Conservation (phyloP, 192 early-diverging fungal genomes). For the Coemansia sp. region DNA sequence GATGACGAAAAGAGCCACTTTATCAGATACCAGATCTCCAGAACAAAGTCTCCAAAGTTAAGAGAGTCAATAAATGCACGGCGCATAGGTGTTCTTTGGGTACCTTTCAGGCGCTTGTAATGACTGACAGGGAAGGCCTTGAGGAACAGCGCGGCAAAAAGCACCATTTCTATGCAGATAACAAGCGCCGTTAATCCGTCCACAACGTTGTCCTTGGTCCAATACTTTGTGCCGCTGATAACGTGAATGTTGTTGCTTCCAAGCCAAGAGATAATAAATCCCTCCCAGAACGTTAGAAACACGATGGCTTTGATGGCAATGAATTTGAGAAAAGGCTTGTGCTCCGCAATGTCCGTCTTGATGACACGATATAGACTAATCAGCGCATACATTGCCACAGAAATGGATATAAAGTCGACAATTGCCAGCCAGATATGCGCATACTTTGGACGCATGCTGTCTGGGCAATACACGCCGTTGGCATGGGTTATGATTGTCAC, state of each 20-base stretch:
- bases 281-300: slow-evolving; percentile 68
- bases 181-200: slow-evolving; percentile 57
- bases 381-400: slow-evolving; percentile 70
- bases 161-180: slow-evolving; percentile 61
- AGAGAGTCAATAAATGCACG: slow-evolving; percentile 54
- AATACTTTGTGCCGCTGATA: slow-evolving; percentile 57
- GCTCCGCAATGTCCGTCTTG: slow-evolving; percentile 56
- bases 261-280: slow-evolving; percentile 58
- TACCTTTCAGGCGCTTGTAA: slow-evolving; percentile 37
- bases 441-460: slow-evolving; percentile 61
- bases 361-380: slow-evolving; percentile 65
- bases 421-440: slow-evolving; percentile 66
- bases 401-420: slow-evolving; percentile 65
- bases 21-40: slow-evolving; percentile 51
- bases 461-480: slow-evolving; percentile 64
- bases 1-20: slow-evolving; percentile 40
- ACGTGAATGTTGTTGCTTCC: slow-evolving; percentile 54
- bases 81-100: slow-evolving; percentile 43
- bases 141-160: slow-evolving; percentile 56
- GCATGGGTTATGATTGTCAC: slow-evolving; percentile 63
- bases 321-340: slow-evolving; percentile 57
- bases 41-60: slow-evolving; percentile 52
- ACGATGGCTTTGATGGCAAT: slow-evolving; percentile 58
- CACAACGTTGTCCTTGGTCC: slow-evolving; percentile 58
- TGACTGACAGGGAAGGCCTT: slow-evolving; percentile 49